Percentiles rank a stretch among this genome's conserved stretches.
Evolutionary conservation across 352 stramenopile genomes (phyloP).

Genomic region (Poterioochromonas sp.): DNA sequence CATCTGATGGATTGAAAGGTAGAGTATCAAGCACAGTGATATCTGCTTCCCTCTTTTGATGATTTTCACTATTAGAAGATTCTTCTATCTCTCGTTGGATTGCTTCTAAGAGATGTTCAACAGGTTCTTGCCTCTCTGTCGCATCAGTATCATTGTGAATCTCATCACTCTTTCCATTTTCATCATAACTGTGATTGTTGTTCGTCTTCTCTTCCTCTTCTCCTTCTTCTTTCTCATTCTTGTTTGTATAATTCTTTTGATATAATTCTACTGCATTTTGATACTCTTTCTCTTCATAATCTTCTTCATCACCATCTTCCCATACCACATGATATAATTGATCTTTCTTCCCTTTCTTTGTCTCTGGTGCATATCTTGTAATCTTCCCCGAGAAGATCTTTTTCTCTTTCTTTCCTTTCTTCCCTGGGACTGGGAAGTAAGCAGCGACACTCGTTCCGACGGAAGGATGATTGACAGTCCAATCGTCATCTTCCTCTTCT

Average conservation of each 20-base stretch:
- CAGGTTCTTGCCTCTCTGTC: too few species aligned
- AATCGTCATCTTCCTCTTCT: not conserved
- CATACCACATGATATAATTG: not conserved
- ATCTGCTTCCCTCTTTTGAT: too few species aligned
- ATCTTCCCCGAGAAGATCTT: not conserved
- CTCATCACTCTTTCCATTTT: too few species aligned
- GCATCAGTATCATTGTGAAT: too few species aligned
- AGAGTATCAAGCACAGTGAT: too few species aligned
- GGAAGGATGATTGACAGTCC: constrained; percentile 1
- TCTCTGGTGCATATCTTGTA: not conserved
- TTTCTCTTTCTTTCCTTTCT: not conserved
- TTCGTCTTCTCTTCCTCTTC: too few species aligned
- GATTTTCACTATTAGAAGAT: too few species aligned
- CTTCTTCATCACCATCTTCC: constrained; percentile 17
- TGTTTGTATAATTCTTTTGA: not conserved
- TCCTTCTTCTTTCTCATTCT: too few species aligned
- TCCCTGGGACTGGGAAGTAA: not conserved
- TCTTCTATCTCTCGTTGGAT: too few species aligned
- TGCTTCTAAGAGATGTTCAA: too few species aligned
- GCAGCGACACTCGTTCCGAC: constrained; percentile 14
- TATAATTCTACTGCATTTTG: not conserved
- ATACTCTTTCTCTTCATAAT: constrained; percentile 1
- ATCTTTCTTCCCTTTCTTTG: not conserved
- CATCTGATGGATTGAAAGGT: too few species aligned
- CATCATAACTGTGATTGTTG: too few species aligned